Conservation (phyloP, 2,329 filamentous ascomycete genomes). For the Calonectria hawksworthii region DNA sequence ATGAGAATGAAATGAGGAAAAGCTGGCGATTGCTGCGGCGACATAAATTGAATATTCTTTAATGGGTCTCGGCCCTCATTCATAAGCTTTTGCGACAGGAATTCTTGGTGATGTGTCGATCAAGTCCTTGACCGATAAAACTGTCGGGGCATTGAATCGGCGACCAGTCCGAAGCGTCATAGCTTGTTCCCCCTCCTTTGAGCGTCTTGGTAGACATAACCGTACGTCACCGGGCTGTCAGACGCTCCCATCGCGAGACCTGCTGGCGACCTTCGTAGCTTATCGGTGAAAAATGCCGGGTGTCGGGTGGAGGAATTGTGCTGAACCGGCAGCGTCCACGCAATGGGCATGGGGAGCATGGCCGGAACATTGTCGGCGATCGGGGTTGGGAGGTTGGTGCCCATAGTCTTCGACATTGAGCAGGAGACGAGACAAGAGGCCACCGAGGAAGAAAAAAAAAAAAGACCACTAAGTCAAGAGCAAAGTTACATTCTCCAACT, state of each 20-base stretch:
- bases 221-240: slow-evolving; percentile 68
- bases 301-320: slow-evolving; percentile 69
- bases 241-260: slow-evolving; percentile 35
- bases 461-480: background rate
- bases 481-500: slow-evolving; percentile 16
- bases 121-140: slow-evolving; percentile 7
- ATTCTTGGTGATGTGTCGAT: background rate
- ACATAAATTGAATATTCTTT: background rate
- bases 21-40: background rate
- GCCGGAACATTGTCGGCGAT: slow-evolving; percentile 20
- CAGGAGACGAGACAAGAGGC: background rate
- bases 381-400: slow-evolving; percentile 7
- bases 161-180: slow-evolving; percentile 46
- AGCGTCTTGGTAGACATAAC: slow-evolving; percentile 71
- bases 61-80: background rate
- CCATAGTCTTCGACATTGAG: slow-evolving; percentile 7
- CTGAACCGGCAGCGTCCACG: slow-evolving; percentile 21
- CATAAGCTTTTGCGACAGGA: background rate
- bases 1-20: background rate
- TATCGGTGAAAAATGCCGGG: slow-evolving; percentile 82
- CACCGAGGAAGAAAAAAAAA: background rate
- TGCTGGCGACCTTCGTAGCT: slow-evolving; percentile 69
- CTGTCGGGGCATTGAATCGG: background rate
- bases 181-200: slow-evolving; percentile 50
- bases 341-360: slow-evolving; percentile 27